Conservation (phyloP, 1,284 basidiomycete genomes). For the Ganoderma lucidum region DNA sequence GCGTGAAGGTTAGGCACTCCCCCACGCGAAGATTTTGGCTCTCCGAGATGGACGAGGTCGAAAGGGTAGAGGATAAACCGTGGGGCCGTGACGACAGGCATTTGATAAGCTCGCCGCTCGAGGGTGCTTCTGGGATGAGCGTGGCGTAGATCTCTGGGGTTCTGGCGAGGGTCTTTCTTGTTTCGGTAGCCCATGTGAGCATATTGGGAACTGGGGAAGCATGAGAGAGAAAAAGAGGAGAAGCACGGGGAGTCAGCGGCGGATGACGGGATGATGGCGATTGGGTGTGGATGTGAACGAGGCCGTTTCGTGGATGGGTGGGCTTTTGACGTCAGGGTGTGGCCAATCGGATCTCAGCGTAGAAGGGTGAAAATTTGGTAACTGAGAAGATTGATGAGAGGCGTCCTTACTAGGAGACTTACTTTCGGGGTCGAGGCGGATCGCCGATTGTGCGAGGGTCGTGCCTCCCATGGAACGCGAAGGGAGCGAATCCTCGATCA, state of each 20-base stretch:
- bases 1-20: neutral
- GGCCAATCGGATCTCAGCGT: neutral
- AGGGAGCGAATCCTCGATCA: neutral
- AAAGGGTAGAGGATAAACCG: neutral
- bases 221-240: neutral
- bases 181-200: neutral
- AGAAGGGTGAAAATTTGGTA: neutral
- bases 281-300: neutral
- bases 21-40: conserved; percentile 2
- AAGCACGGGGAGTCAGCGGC: neutral
- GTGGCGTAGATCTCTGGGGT: neutral
- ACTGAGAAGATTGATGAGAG: neutral
- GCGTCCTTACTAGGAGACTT: neutral
- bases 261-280: neutral
- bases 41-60: conserved; percentile 1
- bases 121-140: neutral
- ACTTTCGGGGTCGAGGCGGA: neutral
- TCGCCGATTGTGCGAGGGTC: neutral
- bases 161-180: neutral
- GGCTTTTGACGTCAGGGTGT: neutral
- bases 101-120: conserved; percentile 1
- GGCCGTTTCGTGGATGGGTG: neutral
- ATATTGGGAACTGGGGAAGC: neutral
- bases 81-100: neutral
- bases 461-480: neutral